Evolutionary conservation across 768 basidiomycete genomes (phyloP).

Genomic region (Leccinum aurantiacum): DNA sequence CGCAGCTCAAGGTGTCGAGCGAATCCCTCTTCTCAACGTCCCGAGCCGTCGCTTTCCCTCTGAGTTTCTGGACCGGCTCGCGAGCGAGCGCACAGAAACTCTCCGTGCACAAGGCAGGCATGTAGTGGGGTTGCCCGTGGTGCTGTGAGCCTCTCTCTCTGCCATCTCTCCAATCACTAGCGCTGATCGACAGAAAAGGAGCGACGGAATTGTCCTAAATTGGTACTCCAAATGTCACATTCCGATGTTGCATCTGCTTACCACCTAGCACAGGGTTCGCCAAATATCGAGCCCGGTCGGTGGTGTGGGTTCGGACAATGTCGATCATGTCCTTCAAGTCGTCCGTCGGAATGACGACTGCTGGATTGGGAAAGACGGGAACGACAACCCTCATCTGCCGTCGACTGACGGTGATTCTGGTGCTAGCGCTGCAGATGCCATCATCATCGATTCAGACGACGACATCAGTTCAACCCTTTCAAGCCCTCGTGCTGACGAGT

Average conservation of each 20-base stretch:
- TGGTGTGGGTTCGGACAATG: neutral
- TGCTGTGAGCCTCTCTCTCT: conserved; percentile 23
- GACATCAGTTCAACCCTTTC: conserved; percentile 3
- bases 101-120: conserved; percentile 24
- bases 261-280: conserved; percentile 17
- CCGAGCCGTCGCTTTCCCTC: conserved; percentile 9
- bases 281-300: conserved; percentile 2
- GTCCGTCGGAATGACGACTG: neutral
- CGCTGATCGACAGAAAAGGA: conserved; percentile 19
- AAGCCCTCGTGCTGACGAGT: neutral
- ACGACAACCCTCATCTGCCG: neutral
- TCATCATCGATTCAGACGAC: conserved; percentile 25
- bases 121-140: conserved; percentile 26
- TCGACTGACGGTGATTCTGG: conserved; percentile 9
- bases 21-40: conserved; percentile 20
- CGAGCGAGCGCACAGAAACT: conserved; percentile 15
- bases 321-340: neutral
- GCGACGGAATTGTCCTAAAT: conserved; percentile 31
- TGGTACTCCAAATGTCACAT: conserved; percentile 21
- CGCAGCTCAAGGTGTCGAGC: conserved; percentile 29
- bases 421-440: conserved; percentile 18
- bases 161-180: neutral
- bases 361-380: neutral
- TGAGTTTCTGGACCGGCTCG: conserved; percentile 14
- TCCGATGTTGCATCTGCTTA: conserved; percentile 10